phyloP scores from a whole-genome alignment of 257 asterid species.

The Petrea volubilis region DNA sequence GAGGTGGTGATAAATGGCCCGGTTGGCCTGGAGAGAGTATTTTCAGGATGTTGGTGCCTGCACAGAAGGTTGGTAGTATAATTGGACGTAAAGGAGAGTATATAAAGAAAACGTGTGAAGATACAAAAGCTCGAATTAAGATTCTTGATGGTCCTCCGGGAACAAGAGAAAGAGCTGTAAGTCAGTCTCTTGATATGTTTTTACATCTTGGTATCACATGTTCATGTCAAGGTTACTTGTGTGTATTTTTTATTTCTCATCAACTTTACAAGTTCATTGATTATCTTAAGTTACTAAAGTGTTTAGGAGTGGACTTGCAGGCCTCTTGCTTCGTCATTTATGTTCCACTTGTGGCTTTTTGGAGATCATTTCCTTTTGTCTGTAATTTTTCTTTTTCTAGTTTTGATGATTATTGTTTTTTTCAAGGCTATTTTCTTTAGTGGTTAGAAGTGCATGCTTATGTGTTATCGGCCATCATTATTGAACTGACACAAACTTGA shows the following conservation, averaged over 20 bases:
- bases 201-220: background rate
- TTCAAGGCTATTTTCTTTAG: too few relatives aligned
- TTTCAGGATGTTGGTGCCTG: conserved; percentile 90
- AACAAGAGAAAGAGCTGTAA: conserved; percentile 92
- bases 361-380: background rate
- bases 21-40: conserved; percentile 99
- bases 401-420: background rate
- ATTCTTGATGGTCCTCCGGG: conserved; percentile 99
- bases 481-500: background rate
- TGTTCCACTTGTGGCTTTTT: conserved; percentile 4
- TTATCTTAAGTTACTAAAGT: background rate
- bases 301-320: background rate
- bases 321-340: background rate
- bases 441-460: background rate
- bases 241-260: background rate
- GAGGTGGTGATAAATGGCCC: conserved; percentile 83
- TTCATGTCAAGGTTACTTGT: conserved; percentile 19
- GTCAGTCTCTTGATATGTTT: conserved; percentile 33
- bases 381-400: background rate
- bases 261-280: background rate
- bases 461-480: background rate
- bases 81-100: conserved; percentile 99
- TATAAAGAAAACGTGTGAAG: conserved; percentile 92
- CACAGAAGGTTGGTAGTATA: conserved; percentile 96
- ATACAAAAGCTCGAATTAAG: conserved; percentile 93